These are phyloP conservation scores for Zopfochytrium polystomum DNA, from an alignment of 371 early-diverging fungal genomes.

Conservation along the genomic window DNA sequence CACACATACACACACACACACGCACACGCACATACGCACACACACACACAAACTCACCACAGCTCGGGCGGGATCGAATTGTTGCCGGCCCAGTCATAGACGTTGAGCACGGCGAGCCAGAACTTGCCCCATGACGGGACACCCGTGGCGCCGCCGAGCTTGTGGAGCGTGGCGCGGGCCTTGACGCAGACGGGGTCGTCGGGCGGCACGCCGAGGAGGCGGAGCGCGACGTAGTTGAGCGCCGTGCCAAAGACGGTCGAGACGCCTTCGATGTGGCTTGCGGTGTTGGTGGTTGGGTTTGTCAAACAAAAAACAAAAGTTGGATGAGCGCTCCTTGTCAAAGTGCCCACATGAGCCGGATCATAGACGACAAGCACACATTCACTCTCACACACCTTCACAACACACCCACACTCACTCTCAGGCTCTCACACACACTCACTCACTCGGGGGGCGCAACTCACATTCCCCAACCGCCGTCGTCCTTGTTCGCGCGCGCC, in stretches of 20 bases:
- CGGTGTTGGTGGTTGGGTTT: too few relatives aligned
- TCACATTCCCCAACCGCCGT: conserved; percentile 95
- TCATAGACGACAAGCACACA: too few relatives aligned
- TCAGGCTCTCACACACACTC: too few relatives aligned
- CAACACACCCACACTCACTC: too few relatives aligned
- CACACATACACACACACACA: not conserved
- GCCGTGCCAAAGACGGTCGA: conserved; percentile 94
- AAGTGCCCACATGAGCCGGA: too few relatives aligned
- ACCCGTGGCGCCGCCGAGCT: conserved; percentile 79
- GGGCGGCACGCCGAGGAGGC: conserved; percentile 82
- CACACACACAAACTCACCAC: conserved; percentile 51
- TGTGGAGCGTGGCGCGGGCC: conserved; percentile 82
- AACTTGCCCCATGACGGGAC: conserved; percentile 97
- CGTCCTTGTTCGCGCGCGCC: conserved; percentile 71
- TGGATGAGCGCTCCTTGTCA: too few relatives aligned
- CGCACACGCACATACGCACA: not conserved
- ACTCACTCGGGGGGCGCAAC: too few relatives aligned
- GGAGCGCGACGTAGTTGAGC: conserved; percentile 86
- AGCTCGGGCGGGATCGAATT: conserved; percentile 95
- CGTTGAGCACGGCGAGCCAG: conserved; percentile 84
- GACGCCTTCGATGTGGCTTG: conserved; percentile 84
- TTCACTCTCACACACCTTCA: too few relatives aligned
- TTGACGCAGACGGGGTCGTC: conserved; percentile 84
- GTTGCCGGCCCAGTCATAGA: conserved; percentile 93
- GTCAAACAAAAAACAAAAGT: too few relatives aligned